phyloP scores from a whole-genome alignment of 352 stramenopile species.

The Globisporangium megalacanthum region DNA sequence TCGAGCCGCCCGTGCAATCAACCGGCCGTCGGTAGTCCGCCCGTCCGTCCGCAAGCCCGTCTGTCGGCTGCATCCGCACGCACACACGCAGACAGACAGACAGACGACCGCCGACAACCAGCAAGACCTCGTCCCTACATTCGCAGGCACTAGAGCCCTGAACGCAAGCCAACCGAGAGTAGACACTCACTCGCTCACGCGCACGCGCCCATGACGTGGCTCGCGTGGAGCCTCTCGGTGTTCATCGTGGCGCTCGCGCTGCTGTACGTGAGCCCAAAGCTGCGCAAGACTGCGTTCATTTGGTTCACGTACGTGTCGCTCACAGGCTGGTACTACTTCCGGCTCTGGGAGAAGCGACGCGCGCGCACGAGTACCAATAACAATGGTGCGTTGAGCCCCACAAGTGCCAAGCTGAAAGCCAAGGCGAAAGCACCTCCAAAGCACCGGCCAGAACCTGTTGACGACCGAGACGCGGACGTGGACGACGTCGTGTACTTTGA shows the following conservation, averaged over 20 bases:
- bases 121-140: too few species aligned
- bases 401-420: conserved; percentile 6
- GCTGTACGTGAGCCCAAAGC: conserved; percentile 34
- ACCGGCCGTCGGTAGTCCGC: too few species aligned
- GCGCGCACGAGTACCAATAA: conserved; percentile 9
- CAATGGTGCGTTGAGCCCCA: conserved; percentile 2
- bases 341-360: conserved; percentile 64
- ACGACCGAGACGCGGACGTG: conserved; percentile 14
- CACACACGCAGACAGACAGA: too few species aligned
- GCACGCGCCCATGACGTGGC: conserved; percentile 4
- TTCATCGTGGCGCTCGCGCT: conserved; percentile 31
- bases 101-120: too few species aligned
- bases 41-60: too few species aligned
- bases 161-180: too few species aligned
- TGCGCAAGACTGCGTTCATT: conserved; percentile 66
- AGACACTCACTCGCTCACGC: background rate
- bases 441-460: too few species aligned
- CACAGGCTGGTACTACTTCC: conserved; percentile 83
- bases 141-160: too few species aligned
- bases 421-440: conserved; percentile 11
- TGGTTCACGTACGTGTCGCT: conserved; percentile 72
- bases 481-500: conserved; percentile 50
- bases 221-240: conserved; percentile 31
- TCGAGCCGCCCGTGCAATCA: too few species aligned
- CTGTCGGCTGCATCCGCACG: too few species aligned